A percentile compares a stretch with the other conserved stretches of the same genome.
These are phyloP conservation scores for Yamadazyma olivae DNA, from an alignment of 805 yeast species.

Conservation along the genomic window DNA sequence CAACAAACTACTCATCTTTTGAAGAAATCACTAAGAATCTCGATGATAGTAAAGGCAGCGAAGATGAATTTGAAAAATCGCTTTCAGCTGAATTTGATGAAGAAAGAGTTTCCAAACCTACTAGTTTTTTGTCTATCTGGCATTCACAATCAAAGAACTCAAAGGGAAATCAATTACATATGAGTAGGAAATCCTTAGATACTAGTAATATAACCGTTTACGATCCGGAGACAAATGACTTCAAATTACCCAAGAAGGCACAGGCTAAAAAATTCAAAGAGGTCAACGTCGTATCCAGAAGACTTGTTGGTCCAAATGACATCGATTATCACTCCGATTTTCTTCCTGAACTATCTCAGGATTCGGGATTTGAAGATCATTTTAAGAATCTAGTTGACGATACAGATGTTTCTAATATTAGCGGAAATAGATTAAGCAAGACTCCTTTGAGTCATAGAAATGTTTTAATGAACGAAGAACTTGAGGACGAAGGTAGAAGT, in stretches of 20 bases:
- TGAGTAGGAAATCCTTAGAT: slow-evolving; percentile 5
- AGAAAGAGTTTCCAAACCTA: slow-evolving; percentile 20
- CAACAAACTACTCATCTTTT: slow-evolving; percentile 34
- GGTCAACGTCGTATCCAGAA: slow-evolving; percentile 40
- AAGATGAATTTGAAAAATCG: slow-evolving; percentile 32
- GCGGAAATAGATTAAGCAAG: slow-evolving; percentile 19
- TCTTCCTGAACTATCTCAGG: slow-evolving; percentile 46
- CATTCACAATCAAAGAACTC: slow-evolving; percentile 32
- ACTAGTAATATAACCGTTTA: slow-evolving; percentile 12
- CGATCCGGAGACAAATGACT: slow-evolving; percentile 10
- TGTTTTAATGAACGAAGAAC: slow-evolving; percentile 24
- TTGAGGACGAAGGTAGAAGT: neutral
- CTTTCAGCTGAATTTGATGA: slow-evolving; percentile 41
- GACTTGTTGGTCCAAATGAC: slow-evolving; percentile 40
- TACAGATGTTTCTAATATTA: slow-evolving; percentile 11
- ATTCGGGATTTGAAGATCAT: slow-evolving; percentile 47
- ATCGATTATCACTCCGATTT: slow-evolving; percentile 41
- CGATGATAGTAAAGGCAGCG: slow-evolving; percentile 12
- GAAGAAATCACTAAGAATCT: slow-evolving; percentile 34
- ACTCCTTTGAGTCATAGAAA: slow-evolving; percentile 28
- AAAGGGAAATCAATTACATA: slow-evolving; percentile 1
- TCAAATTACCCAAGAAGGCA: slow-evolving; percentile 26
- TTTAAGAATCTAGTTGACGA: slow-evolving; percentile 25
- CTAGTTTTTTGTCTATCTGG: slow-evolving; percentile 39
- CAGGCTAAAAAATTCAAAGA: slow-evolving; percentile 34